phyloP scores from a whole-genome alignment of 192 early-diverging fungal genomes.

The Podochytrium sp. region DNA sequence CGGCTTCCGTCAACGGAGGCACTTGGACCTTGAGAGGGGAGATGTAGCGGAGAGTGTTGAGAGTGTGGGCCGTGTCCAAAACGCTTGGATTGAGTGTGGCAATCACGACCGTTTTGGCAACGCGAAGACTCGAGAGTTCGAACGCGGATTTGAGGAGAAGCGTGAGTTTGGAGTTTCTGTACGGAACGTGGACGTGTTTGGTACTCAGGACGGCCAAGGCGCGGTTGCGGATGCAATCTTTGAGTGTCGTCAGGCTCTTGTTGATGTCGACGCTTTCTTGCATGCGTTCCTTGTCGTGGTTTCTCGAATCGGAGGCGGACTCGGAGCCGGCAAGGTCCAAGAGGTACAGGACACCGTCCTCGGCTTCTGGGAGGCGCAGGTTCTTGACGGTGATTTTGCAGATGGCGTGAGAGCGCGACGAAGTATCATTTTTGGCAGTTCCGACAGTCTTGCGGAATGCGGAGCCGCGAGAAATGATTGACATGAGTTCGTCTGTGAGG shows the following conservation, averaged over 20 bases:
- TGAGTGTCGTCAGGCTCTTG: constrained; percentile 51
- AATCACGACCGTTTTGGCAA: constrained; percentile 48
- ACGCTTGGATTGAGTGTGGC: constrained; percentile 37
- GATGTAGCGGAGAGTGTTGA: constrained; percentile 53
- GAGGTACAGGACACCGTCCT: constrained; percentile 54
- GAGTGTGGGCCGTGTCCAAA: constrained; percentile 41
- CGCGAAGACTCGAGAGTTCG: constrained; percentile 42
- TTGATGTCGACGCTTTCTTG: constrained; percentile 56
- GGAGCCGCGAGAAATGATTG: constrained; percentile 27
- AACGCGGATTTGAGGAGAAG: constrained; percentile 56
- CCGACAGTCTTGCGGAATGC: constrained; percentile 35
- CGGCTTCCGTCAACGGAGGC: not conserved
- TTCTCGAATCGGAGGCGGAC: constrained; percentile 34
- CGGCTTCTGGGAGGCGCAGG: constrained; percentile 29
- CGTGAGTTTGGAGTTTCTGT: constrained; percentile 51
- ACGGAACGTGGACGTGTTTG: constrained; percentile 53
- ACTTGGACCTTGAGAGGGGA: constrained; percentile 41
- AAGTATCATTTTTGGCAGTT: constrained; percentile 45
- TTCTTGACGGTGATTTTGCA: constrained; percentile 46
- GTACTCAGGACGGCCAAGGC: constrained; percentile 30
- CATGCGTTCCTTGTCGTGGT: constrained; percentile 52
- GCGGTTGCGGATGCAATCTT: constrained; percentile 57
- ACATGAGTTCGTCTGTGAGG: constrained; percentile 28
- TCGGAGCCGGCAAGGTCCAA: constrained; percentile 61
- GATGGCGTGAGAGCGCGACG: constrained; percentile 45